These are phyloP conservation scores for Nemania sp. DNA, from an alignment of 2,329 filamentous ascomycete species.

Conservation along the genomic window DNA sequence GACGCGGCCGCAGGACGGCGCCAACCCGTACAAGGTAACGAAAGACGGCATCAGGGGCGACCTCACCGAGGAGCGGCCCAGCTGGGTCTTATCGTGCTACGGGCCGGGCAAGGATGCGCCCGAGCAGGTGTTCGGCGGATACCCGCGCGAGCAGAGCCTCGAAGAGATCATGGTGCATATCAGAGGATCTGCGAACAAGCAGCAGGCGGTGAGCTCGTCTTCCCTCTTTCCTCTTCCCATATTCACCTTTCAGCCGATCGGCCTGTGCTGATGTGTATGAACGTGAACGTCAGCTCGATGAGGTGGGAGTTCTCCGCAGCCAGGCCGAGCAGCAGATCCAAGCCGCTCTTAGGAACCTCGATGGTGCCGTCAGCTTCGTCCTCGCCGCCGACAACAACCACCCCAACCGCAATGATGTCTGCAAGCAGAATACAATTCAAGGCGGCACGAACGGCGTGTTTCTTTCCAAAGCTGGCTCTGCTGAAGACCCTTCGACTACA, in stretches of 20 bases:
- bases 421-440: slow-evolving; percentile 49
- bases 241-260: neutral
- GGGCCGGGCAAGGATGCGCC: slow-evolving; percentile 77
- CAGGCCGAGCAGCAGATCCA: slow-evolving; percentile 73
- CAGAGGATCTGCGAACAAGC: slow-evolving; percentile 43
- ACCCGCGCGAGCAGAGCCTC: slow-evolving; percentile 78
- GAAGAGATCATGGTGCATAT: slow-evolving; percentile 86
- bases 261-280: slow-evolving; percentile 3
- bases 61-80: slow-evolving; percentile 69
- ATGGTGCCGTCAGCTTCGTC: slow-evolving; percentile 73
- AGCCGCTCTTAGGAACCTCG: slow-evolving; percentile 67
- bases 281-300: slow-evolving; percentile 52
- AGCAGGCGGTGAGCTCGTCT: slow-evolving; percentile 49
- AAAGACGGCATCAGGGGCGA: slow-evolving; percentile 65
- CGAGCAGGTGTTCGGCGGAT: slow-evolving; percentile 80
- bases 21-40: slow-evolving; percentile 55
- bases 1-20: slow-evolving; percentile 21
- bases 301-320: slow-evolving; percentile 63
- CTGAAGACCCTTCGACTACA: slow-evolving; percentile 33
- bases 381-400: slow-evolving; percentile 68
- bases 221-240: slow-evolving; percentile 7
- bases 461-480: slow-evolving; percentile 32
- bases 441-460: slow-evolving; percentile 52
- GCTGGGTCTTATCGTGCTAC: slow-evolving; percentile 88
- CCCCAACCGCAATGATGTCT: slow-evolving; percentile 73